phyloP scores from a whole-genome alignment of 1,284 basidiomycete species.

The Malassezia equina region DNA sequence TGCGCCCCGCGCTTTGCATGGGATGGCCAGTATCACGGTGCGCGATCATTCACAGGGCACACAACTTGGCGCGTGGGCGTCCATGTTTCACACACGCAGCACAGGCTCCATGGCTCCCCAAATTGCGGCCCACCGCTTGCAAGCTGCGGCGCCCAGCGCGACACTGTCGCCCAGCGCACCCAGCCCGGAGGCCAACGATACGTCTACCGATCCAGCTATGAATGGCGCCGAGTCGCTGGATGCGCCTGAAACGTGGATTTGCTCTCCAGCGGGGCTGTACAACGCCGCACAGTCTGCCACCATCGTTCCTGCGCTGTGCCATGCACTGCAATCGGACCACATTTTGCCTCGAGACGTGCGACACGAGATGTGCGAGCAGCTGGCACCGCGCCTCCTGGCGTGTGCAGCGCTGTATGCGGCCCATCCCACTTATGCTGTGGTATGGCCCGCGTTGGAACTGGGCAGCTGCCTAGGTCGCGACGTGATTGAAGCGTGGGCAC shows the following conservation, averaged over 20 bases:
- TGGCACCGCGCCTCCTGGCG: not conserved
- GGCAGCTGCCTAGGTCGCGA: not conserved
- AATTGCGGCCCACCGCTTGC: not conserved
- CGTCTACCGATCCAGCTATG: not conserved
- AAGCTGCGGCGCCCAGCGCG: not conserved
- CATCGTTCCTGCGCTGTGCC: not conserved
- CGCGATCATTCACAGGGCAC: constrained; percentile 3
- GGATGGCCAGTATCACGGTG: constrained; percentile 11
- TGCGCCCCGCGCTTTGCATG: not conserved
- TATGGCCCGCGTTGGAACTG: not conserved
- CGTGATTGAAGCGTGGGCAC: not conserved
- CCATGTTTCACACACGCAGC: constrained; percentile 1
- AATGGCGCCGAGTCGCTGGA: not conserved
- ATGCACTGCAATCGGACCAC: not conserved
- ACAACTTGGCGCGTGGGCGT: constrained; percentile 12
- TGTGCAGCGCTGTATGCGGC: not conserved
- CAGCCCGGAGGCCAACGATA: not conserved
- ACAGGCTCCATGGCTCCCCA: not conserved
- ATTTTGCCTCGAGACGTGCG: not conserved
- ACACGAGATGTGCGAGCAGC: not conserved
- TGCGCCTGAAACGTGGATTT: not conserved
- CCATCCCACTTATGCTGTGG: not conserved
- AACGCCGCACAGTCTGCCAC: not conserved
- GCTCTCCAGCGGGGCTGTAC: not conserved
- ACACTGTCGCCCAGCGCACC: no score